Evolutionary conservation across 2,329 filamentous ascomycete species (phyloP).

Genomic region (Trichoderma sp.): DNA sequence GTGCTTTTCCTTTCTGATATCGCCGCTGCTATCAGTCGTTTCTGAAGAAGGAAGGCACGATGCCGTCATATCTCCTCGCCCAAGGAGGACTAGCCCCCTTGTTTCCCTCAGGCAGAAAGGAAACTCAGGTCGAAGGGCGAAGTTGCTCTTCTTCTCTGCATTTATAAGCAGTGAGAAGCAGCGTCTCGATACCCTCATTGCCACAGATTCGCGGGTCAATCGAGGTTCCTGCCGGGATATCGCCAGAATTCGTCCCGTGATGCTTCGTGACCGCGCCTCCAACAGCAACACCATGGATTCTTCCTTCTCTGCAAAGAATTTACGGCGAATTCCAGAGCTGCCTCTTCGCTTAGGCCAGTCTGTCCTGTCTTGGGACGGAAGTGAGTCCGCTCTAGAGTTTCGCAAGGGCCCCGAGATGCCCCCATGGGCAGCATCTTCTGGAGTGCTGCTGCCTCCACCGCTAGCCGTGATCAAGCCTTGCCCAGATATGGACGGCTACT

Average conservation of each 20-base stretch:
- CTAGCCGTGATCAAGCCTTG: neutral
- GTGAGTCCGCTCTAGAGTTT: slow-evolving; percentile 1
- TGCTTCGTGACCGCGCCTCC: neutral
- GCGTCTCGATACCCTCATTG: neutral
- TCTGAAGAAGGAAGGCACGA: slow-evolving; percentile 13
- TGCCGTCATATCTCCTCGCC: neutral
- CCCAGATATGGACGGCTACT: neutral
- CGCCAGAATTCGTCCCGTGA: neutral
- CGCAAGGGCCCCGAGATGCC: neutral
- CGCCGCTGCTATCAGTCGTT: neutral
- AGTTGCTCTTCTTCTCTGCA: neutral
- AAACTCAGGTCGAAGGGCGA: neutral
- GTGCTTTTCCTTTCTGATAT: neutral
- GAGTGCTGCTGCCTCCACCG: slow-evolving; percentile 2
- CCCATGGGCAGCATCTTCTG: neutral
- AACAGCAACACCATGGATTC: slow-evolving; percentile 3
- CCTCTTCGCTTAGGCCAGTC: neutral
- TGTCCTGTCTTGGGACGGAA: slow-evolving; percentile 1
- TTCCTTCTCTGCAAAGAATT: neutral
- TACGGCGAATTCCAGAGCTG: neutral
- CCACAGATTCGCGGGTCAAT: neutral
- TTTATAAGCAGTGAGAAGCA: neutral
- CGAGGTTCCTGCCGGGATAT: slow-evolving; percentile 1
- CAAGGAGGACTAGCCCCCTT: neutral
- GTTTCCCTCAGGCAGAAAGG: neutral